These are phyloP conservation scores for Pelargonium australe DNA, from an alignment of 441 rosid genomes.

Conservation along the genomic window DNA sequence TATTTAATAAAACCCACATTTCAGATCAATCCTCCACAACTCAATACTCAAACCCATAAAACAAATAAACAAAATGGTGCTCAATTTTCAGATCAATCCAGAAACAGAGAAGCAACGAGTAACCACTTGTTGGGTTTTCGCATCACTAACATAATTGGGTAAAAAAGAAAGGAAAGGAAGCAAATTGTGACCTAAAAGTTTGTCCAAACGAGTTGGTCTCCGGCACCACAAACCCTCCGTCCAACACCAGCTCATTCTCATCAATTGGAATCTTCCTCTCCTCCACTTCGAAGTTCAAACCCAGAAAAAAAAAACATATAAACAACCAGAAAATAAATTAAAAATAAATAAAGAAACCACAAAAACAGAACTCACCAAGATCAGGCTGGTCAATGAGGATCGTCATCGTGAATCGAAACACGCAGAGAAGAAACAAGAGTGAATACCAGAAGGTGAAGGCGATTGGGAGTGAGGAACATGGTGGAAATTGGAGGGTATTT, in stretches of 20 bases:
- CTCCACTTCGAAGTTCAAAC: background rate
- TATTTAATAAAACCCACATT: background rate
- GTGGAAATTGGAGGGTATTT: constrained; percentile 3
- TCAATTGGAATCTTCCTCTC: background rate
- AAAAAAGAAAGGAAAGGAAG: too few species aligned
- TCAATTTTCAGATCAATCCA: background rate
- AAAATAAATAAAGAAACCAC: background rate
- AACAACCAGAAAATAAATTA: background rate
- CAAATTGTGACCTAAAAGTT: constrained; percentile 10
- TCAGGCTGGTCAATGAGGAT: constrained; percentile 17
- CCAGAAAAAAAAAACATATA: too few species aligned
- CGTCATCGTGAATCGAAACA: constrained; percentile 14
- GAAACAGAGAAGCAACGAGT: background rate
- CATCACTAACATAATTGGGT: too few species aligned
- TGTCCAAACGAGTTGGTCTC: constrained; percentile 15
- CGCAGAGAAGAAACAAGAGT: background rate
- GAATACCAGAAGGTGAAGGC: background rate
- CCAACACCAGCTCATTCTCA: constrained; percentile 12
- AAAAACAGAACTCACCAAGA: background rate
- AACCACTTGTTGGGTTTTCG: too few species aligned
- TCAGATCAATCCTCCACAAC: constrained; percentile 3
- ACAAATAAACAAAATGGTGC: background rate
- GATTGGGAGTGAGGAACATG: background rate
- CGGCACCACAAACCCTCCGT: constrained; percentile 14
- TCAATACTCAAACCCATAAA: background rate